phyloP scores from a whole-genome alignment of 768 basidiomycete species.

The Multifurca ochricompacta region DNA sequence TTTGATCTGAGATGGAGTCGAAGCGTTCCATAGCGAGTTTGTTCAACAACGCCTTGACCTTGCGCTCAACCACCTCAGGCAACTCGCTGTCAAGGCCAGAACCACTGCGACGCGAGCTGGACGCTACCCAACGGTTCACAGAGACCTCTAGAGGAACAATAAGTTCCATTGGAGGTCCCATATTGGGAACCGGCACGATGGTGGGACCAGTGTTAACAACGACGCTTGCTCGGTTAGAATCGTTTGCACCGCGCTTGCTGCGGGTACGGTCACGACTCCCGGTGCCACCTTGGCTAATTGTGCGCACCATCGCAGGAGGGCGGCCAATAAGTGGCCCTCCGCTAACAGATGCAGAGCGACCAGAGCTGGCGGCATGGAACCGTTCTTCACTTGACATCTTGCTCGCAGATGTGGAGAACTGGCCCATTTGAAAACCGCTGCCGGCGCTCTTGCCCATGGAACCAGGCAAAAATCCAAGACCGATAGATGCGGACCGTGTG shows the following conservation, averaged over 20 bases:
- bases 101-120: slow-evolving; percentile 37
- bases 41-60: slow-evolving; percentile 88
- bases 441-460: slow-evolving; percentile 29
- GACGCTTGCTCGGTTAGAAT: slow-evolving; percentile 48
- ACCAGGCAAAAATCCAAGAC: slow-evolving; percentile 36
- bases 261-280: slow-evolving; percentile 56
- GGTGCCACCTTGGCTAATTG: slow-evolving; percentile 42
- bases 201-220: slow-evolving; percentile 26
- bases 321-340: slow-evolving; percentile 49
- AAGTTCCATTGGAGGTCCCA: slow-evolving; percentile 45
- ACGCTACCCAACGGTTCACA: slow-evolving; percentile 78
- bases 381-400: slow-evolving; percentile 70
- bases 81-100: slow-evolving; percentile 49
- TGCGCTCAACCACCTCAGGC: slow-evolving; percentile 84
- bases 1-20: slow-evolving; percentile 91
- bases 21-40: slow-evolving; percentile 97
- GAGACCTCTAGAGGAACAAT: slow-evolving; percentile 69
- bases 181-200: slow-evolving; percentile 22
- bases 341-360: slow-evolving; percentile 51
- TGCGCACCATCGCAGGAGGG: slow-evolving; percentile 52
- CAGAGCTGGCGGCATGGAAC: slow-evolving; percentile 35
- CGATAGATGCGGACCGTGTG: slow-evolving; percentile 41
- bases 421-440: slow-evolving; percentile 52
- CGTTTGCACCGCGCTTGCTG: slow-evolving; percentile 78
- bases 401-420: slow-evolving; percentile 46